These are phyloP conservation scores for Talaromyces adpressus DNA, from an alignment of 495 filamentous ascomycete genomes.

Conservation along the genomic window DNA sequence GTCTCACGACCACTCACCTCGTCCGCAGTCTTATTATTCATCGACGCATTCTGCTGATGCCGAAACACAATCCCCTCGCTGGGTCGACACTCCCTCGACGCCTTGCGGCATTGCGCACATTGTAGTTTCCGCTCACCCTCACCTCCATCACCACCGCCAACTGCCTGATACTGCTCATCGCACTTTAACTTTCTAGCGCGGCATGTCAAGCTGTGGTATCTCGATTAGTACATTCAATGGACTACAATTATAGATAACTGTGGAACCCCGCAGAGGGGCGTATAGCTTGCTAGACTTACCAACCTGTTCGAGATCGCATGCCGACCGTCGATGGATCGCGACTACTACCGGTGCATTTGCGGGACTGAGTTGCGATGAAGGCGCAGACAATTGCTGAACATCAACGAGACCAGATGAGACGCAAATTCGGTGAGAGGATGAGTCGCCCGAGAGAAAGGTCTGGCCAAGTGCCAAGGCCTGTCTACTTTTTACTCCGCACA, in stretches of 20 bases:
- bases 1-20: conserved; percentile 34
- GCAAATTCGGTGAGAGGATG: neutral
- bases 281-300: conserved; percentile 21
- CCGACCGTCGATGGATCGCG: conserved; percentile 13
- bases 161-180: conserved; percentile 10
- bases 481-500: neutral
- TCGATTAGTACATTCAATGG: neutral
- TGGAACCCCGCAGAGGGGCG: neutral
- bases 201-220: conserved; percentile 50
- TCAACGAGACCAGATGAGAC: neutral
- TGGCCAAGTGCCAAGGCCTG: neutral
- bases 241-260: neutral
- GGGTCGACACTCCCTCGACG: conserved; percentile 52
- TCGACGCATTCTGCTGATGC: conserved; percentile 67
- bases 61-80: conserved; percentile 60
- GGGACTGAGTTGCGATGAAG: neutral
- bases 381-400: neutral
- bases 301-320: conserved; percentile 48
- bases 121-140: conserved; percentile 46
- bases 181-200: conserved; percentile 59
- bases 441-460: neutral
- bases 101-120: conserved; percentile 55
- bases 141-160: conserved; percentile 14
- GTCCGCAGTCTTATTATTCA: conserved; percentile 44
- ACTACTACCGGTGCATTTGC: conserved; percentile 5